Evolutionary conservation across 208 protist genomes (phyloP).

Genomic region (Wallacemonas collosoma): DNA sequence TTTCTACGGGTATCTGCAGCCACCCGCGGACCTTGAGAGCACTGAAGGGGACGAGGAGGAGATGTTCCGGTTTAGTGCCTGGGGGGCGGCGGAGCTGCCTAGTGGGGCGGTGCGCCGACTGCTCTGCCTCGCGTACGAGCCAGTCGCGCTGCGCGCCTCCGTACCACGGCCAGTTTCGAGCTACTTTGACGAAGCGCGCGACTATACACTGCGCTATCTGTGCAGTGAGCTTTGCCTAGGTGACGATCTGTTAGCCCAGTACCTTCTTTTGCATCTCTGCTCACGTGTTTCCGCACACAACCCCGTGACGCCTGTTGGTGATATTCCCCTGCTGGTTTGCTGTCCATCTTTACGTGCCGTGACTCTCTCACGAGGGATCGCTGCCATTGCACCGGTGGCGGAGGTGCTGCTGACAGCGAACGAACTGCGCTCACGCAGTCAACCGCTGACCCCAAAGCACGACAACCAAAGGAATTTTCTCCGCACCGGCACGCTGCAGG

Average conservation of each 20-base stretch:
- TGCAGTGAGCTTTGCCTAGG: slow-evolving; percentile 40
- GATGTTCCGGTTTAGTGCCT: slow-evolving; percentile 49
- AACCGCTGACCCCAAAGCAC: slow-evolving; percentile 41
- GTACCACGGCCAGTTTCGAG: background rate
- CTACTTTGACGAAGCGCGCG: slow-evolving; percentile 12
- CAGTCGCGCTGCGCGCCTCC: slow-evolving; percentile 12
- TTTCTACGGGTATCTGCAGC: slow-evolving; percentile 73
- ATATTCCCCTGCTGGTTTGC: slow-evolving; percentile 70
- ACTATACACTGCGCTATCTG: slow-evolving; percentile 22
- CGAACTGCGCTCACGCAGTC: background rate
- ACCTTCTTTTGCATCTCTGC: slow-evolving; percentile 77
- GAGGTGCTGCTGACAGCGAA: slow-evolving; percentile 35
- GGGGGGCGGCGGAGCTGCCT: slow-evolving; percentile 54
- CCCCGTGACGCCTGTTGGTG: slow-evolving; percentile 61
- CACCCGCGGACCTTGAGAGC: slow-evolving; percentile 30
- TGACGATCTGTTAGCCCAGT: slow-evolving; percentile 64
- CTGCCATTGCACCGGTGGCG: slow-evolving; percentile 51
- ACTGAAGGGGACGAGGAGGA: slow-evolving; percentile 34
- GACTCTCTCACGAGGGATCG: slow-evolving; percentile 17
- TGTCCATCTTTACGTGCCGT: slow-evolving; percentile 14
- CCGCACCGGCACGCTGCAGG: slow-evolving; percentile 64
- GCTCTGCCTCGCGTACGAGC: slow-evolving; percentile 33
- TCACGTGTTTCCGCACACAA: slow-evolving; percentile 47
- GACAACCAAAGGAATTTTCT: slow-evolving; percentile 64
- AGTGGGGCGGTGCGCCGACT: slow-evolving; percentile 48